Base-by-base conservation (phyloP, 2,329 filamentous ascomycete genomes). In the Pseudogymnoascus sp. region DNA sequence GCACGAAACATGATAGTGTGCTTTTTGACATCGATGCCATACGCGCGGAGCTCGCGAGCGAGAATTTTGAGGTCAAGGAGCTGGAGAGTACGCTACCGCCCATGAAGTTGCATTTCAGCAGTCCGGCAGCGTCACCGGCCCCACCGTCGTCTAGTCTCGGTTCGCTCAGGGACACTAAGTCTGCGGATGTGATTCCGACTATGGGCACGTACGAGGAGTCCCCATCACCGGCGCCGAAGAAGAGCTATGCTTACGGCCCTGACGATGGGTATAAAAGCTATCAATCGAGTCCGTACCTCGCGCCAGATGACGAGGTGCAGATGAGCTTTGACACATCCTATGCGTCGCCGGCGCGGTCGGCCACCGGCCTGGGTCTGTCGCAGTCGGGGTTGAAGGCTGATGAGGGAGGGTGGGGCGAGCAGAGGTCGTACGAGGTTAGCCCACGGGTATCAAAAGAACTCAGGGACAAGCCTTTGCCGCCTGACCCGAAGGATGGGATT, bases 11-110 rank as follows among this genome's bases (percentile, higher is more conserved):
- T 14, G 74, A 74, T 18, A 78, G 79, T 35, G 88, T 97, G 7
- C 80, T 99, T 53, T 99, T 99, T 70, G 94, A 99, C 70, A 85
- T 99, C 56, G 94, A 99, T 70, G 94, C 94, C 11, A 97, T 99
- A 67, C 84, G 91, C 59, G 87, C 91, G 8, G 90, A 95, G 70
- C 79, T 99, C 35, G 90, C 90, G 38, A 72, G 65, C 47, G 70
- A 75, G 47, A 68, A 70, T 69, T 75, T 86, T 56, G 80, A 84
- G 73, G 85, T 95, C 67, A 88, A 86, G 72, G 90, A 97, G 76
- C 84, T 97, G 64, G 84, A 94, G 75, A 92, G 89, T 60, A 97
- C 92, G 1, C 78, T 97, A 23, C 92, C 93, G 53, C 91, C 92
- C 0, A 95, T 97, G 83, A 94, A 91, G 73, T 82, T 97, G 63